Percentiles rank a stretch among this genome's conserved stretches.
Conservation (phyloP, 176 grass and related monocot species). For the Carex scoparia region DNA sequence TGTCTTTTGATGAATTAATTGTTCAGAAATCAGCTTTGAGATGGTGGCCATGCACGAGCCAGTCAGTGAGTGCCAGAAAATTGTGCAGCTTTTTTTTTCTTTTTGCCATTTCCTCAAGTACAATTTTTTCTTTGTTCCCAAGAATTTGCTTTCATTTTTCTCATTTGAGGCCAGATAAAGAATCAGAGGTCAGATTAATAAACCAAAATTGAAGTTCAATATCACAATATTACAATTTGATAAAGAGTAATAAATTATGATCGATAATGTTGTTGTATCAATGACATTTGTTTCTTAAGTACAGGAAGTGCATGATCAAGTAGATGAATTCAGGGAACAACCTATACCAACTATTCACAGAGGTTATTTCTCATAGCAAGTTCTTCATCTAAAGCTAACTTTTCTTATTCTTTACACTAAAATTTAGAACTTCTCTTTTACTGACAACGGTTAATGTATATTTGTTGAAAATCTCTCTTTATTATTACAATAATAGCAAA, state of each 20-base stretch:
- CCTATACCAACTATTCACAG: constrained; percentile 5
- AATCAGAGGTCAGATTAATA: constrained; percentile 32
- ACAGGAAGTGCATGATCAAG: constrained; percentile 12
- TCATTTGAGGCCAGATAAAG: constrained; percentile 24
- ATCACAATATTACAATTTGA: background rate
- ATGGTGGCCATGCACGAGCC: background rate
- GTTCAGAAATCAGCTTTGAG: background rate
- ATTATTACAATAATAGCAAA: too few relatives aligned
- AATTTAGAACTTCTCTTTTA: too few relatives aligned
- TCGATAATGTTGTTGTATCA: background rate
- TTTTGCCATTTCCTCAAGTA: constrained; percentile 17
- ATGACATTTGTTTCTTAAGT: background rate
- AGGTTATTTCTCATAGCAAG: constrained; percentile 17
- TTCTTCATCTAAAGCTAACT: constrained; percentile 8
- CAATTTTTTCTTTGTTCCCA: background rate
- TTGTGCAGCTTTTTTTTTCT: background rate
- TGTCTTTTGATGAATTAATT: background rate
- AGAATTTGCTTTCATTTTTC: constrained; percentile 51
- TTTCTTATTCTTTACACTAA: background rate
- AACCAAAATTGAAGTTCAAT: background rate
- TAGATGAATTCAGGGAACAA: constrained; percentile 20
- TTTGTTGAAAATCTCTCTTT: too few relatives aligned
- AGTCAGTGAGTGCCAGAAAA: background rate
- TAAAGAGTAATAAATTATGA: background rate
- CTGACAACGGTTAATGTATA: too few relatives aligned